Evolutionary conservation across 768 basidiomycete species (phyloP).

Genomic region (Holtermannia corniformis): DNA sequence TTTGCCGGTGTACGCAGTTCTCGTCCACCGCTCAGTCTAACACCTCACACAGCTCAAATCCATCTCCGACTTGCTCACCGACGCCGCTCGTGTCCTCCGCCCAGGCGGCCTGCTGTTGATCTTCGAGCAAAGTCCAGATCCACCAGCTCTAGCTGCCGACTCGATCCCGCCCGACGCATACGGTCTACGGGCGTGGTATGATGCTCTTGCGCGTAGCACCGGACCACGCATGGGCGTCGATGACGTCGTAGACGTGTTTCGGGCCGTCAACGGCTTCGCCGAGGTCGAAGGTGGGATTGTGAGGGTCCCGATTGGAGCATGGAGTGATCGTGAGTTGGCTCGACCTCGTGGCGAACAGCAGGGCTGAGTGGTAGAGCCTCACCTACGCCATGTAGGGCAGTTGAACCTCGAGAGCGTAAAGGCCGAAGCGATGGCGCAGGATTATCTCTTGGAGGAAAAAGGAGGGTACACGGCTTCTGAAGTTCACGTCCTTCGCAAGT

Average conservation of each 20-base stretch:
- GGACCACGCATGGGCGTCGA: background rate
- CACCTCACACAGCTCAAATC: background rate
- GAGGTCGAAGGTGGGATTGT: background rate
- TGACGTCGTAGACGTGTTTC: background rate
- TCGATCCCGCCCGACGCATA: background rate
- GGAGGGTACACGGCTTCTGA: background rate
- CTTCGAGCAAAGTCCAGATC: slow-evolving; percentile 7
- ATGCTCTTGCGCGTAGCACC: background rate
- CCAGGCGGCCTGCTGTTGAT: slow-evolving; percentile 15
- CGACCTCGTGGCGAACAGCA: background rate
- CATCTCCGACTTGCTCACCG: background rate
- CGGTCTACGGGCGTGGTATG: background rate
- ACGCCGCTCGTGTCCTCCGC: slow-evolving; percentile 3
- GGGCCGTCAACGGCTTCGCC: background rate
- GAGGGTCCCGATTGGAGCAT: background rate
- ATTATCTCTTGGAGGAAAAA: background rate
- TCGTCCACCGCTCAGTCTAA: too few species aligned
- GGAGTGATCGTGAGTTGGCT: background rate
- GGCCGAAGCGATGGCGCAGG: background rate
- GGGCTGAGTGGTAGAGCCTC: background rate
- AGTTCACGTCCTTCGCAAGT: background rate
- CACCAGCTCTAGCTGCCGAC: background rate
- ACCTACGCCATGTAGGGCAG: background rate
- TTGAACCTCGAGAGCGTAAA: background rate
- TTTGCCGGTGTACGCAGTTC: slow-evolving; percentile 14